phyloP scores from a whole-genome alignment of 2,329 filamentous ascomycete species.

The Stachybotrys chartarum region DNA sequence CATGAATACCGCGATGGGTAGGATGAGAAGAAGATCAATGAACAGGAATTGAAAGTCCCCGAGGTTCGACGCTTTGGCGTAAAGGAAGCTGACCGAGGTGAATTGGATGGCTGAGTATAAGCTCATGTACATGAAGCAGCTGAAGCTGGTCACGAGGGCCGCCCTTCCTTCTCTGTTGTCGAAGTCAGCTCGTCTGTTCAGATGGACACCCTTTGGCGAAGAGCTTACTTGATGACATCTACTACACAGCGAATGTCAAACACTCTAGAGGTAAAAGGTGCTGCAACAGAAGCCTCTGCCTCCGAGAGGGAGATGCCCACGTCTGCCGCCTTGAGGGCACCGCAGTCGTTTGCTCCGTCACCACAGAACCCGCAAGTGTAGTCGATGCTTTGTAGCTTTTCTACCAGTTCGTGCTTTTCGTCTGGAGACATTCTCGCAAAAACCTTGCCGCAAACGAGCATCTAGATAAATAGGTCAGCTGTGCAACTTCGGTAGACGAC shows the following conservation, averaged over 20 bases:
- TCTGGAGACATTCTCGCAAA: constrained; percentile 99
- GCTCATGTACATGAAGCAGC: constrained; percentile 99
- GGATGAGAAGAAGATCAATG: constrained; percentile 85
- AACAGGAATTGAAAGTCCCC: constrained; percentile 98
- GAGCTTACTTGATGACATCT: constrained; percentile 68
- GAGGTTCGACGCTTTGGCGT: constrained; percentile 86
- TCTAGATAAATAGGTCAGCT: constrained; percentile 36
- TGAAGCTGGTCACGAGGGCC: constrained; percentile 95
- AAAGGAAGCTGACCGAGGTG: constrained; percentile 92
- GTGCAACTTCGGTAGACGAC: neutral
- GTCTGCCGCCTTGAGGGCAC: constrained; percentile 92
- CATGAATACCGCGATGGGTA: constrained; percentile 98
- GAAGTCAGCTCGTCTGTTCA: constrained; percentile 11
- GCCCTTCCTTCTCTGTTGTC: constrained; percentile 72
- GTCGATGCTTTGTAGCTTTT: constrained; percentile 92
- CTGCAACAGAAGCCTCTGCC: constrained; percentile 95
- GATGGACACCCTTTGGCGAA: too few relatives aligned
- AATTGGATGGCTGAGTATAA: constrained; percentile 99
- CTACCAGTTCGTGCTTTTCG: constrained; percentile 95
- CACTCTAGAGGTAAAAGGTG: constrained; percentile 88
- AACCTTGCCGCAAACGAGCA: constrained; percentile 86
- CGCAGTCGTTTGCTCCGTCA: constrained; percentile 95
- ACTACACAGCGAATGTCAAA: constrained; percentile 97
- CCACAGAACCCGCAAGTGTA: constrained; percentile 96
- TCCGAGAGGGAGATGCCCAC: constrained; percentile 96